These are phyloP conservation scores for Fonsecaea pugnacius DNA, from an alignment of 2,329 filamentous ascomycete species.

Conservation along the genomic window DNA sequence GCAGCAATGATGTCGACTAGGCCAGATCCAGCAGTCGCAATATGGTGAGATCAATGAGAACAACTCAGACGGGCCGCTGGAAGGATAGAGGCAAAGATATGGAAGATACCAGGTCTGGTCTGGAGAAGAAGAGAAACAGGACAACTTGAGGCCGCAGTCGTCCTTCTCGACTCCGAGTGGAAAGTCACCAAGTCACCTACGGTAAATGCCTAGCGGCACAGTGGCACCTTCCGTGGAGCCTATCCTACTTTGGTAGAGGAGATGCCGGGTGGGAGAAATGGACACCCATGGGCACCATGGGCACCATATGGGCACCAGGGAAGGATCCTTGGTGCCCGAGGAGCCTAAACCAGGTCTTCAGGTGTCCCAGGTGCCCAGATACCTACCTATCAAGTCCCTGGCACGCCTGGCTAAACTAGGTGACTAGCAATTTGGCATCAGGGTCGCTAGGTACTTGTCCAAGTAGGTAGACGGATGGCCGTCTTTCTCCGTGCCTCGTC, in stretches of 20 bases:
- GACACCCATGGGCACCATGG: neutral
- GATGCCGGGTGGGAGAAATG: neutral
- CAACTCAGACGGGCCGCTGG: neutral
- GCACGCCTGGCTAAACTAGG: too few relatives aligned
- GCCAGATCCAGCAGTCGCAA: constrained; percentile 1
- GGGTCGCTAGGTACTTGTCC: neutral
- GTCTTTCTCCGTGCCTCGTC: neutral
- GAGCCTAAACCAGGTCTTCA: neutral
- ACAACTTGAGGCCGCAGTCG: neutral
- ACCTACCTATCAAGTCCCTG: neutral
- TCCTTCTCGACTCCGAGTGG: neutral
- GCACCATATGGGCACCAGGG: neutral
- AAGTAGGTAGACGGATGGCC: neutral
- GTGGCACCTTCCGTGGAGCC: neutral
- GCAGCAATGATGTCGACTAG: neutral
- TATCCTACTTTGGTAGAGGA: neutral
- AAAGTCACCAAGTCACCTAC: constrained; percentile 2
- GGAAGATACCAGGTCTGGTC: neutral
- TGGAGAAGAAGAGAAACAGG: neutral
- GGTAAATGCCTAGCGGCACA: neutral
- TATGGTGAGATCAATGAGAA: neutral
- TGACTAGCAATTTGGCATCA: too few relatives aligned
- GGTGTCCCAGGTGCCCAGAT: neutral
- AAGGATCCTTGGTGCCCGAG: neutral
- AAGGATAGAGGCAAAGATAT: neutral